Evolutionary conservation across 2,329 filamentous ascomycete genomes (phyloP), one percentile per base, ranked within the genome.

Genomic region (Trichophyton mentagrophytes): DNA sequence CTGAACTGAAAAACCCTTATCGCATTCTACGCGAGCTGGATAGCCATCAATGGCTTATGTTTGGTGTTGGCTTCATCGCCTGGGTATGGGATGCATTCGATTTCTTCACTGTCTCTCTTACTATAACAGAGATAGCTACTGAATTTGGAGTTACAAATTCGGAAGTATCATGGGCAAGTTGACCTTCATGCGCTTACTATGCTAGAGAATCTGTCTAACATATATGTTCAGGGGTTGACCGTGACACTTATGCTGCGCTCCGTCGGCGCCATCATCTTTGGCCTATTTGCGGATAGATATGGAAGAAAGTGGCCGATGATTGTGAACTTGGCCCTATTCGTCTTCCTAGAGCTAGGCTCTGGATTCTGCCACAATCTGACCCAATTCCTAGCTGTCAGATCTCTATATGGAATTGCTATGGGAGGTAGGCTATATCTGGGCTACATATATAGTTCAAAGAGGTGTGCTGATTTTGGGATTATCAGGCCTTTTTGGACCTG

Each of bases 351-450:
- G 65, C 72, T 85, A 6, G 83, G 77, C 1, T 83, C 82, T 0
- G 82, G 82, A 22, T 85, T 85, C 67, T 80, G 77, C 63, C 70
- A 78, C 7, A 84, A 79, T 1, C 84, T 84, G 67, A 69, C 78
- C 7, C 77, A 81, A 63, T 85, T 85, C 65, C 71, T 85, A 38
- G 82, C 75, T 1, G 80, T 82, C 55, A 76, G 83, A 15, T 80
- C 83, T 0, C 71, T 85, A 3, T 85, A 83, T 65, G 83, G 83
- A 20, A 81, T 85, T 66, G 83, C 83, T 5, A 85, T 85, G 83
- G 82, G 82, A 20, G 82, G 66, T 65, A 64, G 42, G 60, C 30
- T 38, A 5, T 9, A 27, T 44, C 15, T 46, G 56, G 6, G 27
- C 8, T 55, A 17, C 27, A 7, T 17, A 17, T 17, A 11, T 9